Conservation (phyloP, 2,329 filamentous ascomycete genomes). For the Dothidotthia symphoricarpi region DNA sequence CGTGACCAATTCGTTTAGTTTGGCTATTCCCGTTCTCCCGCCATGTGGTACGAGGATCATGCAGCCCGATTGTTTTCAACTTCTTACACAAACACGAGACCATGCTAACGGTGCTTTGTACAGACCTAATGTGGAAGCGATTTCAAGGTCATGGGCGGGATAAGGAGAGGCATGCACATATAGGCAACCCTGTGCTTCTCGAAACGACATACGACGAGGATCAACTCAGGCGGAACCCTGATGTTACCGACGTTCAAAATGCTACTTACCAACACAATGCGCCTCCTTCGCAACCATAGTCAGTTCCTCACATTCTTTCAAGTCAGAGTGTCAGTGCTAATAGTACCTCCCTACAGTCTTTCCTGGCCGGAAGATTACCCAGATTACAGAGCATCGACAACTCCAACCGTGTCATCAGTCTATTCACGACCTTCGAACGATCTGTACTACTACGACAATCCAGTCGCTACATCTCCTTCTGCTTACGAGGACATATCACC, state of each 20-base stretch:
- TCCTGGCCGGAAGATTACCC: conserved; percentile 24
- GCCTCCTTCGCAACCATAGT: conserved; percentile 21
- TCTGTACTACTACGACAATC: conserved; percentile 22
- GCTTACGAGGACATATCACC: conserved; percentile 38
- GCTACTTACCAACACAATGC: conserved; percentile 29
- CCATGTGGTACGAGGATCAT: conserved; percentile 5
- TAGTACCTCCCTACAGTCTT: conserved; percentile 14
- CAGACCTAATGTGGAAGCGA: conserved; percentile 54
- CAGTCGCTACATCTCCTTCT: conserved; percentile 17
- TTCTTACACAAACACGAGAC: conserved; percentile 2
- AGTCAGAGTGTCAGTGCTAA: conserved; percentile 2
- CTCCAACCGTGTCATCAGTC: conserved; percentile 53
- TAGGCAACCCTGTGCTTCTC: conserved; percentile 48
- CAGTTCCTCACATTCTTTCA: conserved; percentile 13
- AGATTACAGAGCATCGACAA: conserved; percentile 27
- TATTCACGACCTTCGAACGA: conserved; percentile 59
- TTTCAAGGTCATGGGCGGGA: conserved; percentile 46
- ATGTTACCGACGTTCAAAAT: conserved; percentile 31
- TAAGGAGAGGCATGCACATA: conserved; percentile 42
- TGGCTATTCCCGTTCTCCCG: conserved; percentile 1
- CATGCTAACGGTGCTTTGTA: conserved; percentile 29
- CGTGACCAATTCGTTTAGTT: conserved; percentile 2
- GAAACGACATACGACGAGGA: conserved; percentile 49
- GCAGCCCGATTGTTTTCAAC: conserved; percentile 4
- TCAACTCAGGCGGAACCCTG: conserved; percentile 41